Conservation (phyloP, 2,329 filamentous ascomycete genomes). For the Trichoderma sp. region DNA sequence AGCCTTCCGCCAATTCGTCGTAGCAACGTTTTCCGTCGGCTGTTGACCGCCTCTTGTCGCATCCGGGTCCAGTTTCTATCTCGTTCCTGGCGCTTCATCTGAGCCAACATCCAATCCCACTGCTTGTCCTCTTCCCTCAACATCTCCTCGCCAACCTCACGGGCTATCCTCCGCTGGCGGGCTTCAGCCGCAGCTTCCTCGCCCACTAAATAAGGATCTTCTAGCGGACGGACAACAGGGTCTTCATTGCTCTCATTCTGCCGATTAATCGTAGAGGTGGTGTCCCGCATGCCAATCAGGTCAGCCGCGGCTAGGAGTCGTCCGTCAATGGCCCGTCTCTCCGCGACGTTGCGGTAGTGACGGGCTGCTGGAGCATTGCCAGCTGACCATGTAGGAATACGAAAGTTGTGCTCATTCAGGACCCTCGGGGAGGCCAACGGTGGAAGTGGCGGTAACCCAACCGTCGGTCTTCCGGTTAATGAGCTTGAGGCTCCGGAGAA, state of each 20-base stretch:
- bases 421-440: slow-evolving; percentile 37
- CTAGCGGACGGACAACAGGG: slow-evolving; percentile 48
- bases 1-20: slow-evolving; percentile 40
- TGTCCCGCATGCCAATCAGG: slow-evolving; percentile 20
- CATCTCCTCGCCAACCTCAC: slow-evolving; percentile 54
- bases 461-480: slow-evolving; percentile 34
- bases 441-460: slow-evolving; percentile 53
- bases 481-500: slow-evolving; percentile 27
- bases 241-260: slow-evolving; percentile 14
- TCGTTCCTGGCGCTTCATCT: slow-evolving; percentile 53
- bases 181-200: slow-evolving; percentile 61
- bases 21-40: slow-evolving; percentile 39
- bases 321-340: slow-evolving; percentile 54
- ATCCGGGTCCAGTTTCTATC: slow-evolving; percentile 47
- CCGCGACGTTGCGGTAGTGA: slow-evolving; percentile 63
- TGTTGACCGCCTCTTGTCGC: slow-evolving; percentile 39
- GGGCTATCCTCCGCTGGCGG: slow-evolving; percentile 54
- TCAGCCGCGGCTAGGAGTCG: slow-evolving; percentile 33
- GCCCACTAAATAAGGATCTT: slow-evolving; percentile 67
- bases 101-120: slow-evolving; percentile 60
- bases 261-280: neutral
- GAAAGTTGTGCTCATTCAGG: slow-evolving; percentile 52
- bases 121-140: slow-evolving; percentile 56
- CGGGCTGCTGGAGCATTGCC: slow-evolving; percentile 53
- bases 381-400: slow-evolving; percentile 58